Percentiles rank a stretch among this genome's conserved stretches.
phyloP scores from a whole-genome alignment of 352 stramenopile species.

The Pseudoperonospora humuli region DNA sequence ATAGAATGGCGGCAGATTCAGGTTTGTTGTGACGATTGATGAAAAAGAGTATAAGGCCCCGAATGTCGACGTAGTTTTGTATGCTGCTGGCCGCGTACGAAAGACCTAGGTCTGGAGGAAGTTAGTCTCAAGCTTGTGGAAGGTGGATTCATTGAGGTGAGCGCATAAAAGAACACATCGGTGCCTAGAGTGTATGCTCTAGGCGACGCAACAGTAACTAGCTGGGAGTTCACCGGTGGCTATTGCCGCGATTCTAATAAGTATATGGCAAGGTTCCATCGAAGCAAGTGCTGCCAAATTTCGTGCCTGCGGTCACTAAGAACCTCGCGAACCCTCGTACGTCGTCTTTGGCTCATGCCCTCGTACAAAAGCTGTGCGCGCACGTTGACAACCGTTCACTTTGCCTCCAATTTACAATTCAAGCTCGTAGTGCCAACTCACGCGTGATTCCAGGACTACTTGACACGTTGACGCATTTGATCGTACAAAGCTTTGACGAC shows the following conservation, averaged over 20 bases:
- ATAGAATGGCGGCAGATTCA: slow-evolving; percentile 40
- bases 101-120: slow-evolving; percentile 59
- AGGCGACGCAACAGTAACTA: slow-evolving; percentile 77
- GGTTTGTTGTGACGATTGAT: slow-evolving; percentile 54
- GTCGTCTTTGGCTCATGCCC: slow-evolving; percentile 30
- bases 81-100: slow-evolving; percentile 61
- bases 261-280: too few relatives aligned
- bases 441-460: slow-evolving; percentile 52
- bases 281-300: slow-evolving; percentile 44
- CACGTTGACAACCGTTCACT: slow-evolving; percentile 42
- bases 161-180: slow-evolving; percentile 89
- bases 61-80: slow-evolving; percentile 84
- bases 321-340: slow-evolving; percentile 54
- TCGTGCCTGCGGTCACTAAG: slow-evolving; percentile 51
- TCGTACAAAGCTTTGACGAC: slow-evolving; percentile 24
- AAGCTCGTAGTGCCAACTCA: slow-evolving; percentile 45
- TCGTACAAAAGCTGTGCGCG: slow-evolving; percentile 36
- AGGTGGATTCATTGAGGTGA: slow-evolving; percentile 80
- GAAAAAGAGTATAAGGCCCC: slow-evolving; percentile 76
- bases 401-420: slow-evolving; percentile 44
- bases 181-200: slow-evolving; percentile 88
- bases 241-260: too few relatives aligned
- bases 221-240: slow-evolving; percentile 80
- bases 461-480: slow-evolving; percentile 39
- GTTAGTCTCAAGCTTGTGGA: slow-evolving; percentile 65